Base-by-base conservation (phyloP, 495 filamentous ascomycete species). In the Penicillium tannophilum region DNA sequence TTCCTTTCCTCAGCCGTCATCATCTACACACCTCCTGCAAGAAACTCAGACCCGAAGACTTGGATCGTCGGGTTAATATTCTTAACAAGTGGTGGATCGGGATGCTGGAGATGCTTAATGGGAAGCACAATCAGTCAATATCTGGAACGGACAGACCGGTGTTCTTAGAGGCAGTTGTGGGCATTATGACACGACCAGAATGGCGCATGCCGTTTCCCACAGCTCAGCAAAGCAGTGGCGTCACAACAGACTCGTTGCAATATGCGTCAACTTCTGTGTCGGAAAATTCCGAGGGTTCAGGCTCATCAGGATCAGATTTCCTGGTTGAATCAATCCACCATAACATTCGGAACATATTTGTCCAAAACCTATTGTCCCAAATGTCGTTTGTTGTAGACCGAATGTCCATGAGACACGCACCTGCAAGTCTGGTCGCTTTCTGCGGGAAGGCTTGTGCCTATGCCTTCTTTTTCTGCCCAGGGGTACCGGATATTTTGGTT, bases 21-120 rank as follows among this genome's bases (percentile, higher is more conserved):
- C 82, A 84, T 45, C 71, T 83, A n/a, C 88, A 94, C 63, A 74
- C 84, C 2, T 92, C 90, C 5, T 88, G 85, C 60, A 80, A 78
- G 61, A 81, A 80, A 49, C 71, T 93, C 26, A 76, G 84, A 31
- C 81, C 91, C 6, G 94, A 97, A 77, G 92, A 97, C 68, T 72
- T 98, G 43, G 94, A 98, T 58, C 84, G 90, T 36, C 81, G 94
- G 55, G 83, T 90, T 5, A 86, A 86, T 39, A 89, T 95, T 36
- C 77, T 98, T 43, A 92, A 96, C 65, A 94, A 91, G 68, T 98
- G 94, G 94, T 98, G 94, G 94, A 90, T 84, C 39, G 93, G 88
- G 8, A 80, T 98, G 46, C 73, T 98, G 44, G 91, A 93, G 56
- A 86, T 97, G 79, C 82, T 97, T 44, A 87, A 92, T 65, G 88